These are phyloP conservation scores for Camellia oleifera DNA, from an alignment of 179 eudicot genomes.

Conservation along the genomic window DNA sequence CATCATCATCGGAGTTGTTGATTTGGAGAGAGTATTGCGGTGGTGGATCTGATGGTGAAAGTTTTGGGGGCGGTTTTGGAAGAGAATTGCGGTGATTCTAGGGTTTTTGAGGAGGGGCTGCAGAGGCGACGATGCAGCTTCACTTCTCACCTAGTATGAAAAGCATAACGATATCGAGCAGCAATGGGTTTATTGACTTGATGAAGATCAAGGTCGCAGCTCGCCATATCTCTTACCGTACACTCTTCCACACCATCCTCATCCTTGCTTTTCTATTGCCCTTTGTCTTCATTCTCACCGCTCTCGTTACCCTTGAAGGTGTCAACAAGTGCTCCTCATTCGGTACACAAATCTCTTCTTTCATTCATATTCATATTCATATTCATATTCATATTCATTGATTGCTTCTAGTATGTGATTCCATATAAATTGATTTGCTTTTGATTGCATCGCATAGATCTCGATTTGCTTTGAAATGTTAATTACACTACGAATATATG, in stretches of 20 bases:
- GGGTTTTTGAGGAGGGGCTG: constrained; percentile 25
- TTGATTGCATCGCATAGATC: constrained; percentile 1
- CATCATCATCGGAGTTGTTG: constrained; percentile 1
- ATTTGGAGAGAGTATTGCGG: constrained; percentile 21
- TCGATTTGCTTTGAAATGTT: not conserved
- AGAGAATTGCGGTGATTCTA: constrained; percentile 15
- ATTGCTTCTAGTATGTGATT: not conserved
- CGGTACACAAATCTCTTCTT: constrained; percentile 7
- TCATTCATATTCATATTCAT: not conserved
- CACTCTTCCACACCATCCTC: constrained; percentile 81
- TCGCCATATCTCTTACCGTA: constrained; percentile 85
- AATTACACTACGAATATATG: not conserved
- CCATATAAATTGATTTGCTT: not conserved
- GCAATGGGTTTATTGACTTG: constrained; percentile 74
- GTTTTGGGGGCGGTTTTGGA: constrained; percentile 1
- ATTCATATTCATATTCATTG: not conserved
- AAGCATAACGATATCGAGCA: constrained; percentile 90
- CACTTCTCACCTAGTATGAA: constrained; percentile 99
- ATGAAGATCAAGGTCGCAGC: constrained; percentile 99
- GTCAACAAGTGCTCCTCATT: constrained; percentile 83
- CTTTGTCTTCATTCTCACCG: constrained; percentile 92
- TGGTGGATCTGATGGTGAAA: constrained; percentile 37
- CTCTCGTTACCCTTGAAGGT: constrained; percentile 65
- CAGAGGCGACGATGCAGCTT: constrained; percentile 86
- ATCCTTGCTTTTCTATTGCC: constrained; percentile 89